These are phyloP conservation scores for Lepiota brunneoincarnata DNA, from an alignment of 768 basidiomycete genomes.

Conservation along the genomic window DNA sequence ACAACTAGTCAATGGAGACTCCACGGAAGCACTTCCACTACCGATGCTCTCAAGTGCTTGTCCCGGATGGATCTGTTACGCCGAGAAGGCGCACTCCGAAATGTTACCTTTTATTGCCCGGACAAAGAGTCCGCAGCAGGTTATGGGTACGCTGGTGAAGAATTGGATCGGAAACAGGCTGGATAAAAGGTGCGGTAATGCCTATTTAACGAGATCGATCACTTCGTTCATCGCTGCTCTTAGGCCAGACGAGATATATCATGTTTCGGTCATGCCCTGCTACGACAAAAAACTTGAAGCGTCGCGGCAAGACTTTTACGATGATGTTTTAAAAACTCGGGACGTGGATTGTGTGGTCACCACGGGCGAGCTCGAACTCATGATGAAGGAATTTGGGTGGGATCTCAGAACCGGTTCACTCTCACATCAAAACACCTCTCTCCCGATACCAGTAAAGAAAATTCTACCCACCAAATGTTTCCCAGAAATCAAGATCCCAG, in stretches of 20 bases:
- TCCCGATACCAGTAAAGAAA: not conserved
- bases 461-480: slow-evolving; percentile 12
- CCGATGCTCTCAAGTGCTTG: slow-evolving; percentile 97
- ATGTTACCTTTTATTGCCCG: slow-evolving; percentile 87
- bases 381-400: slow-evolving; percentile 82
- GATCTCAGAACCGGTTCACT: slow-evolving; percentile 61
- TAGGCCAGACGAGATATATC: slow-evolving; percentile 88
- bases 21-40: slow-evolving; percentile 27
- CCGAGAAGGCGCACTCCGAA: slow-evolving; percentile 94
- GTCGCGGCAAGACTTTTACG: slow-evolving; percentile 90
- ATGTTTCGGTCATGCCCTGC: slow-evolving; percentile 98
- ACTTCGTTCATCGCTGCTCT: slow-evolving; percentile 5
- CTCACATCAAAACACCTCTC: slow-evolving; percentile 21
- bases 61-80: slow-evolving; percentile 99
- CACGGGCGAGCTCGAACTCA: slow-evolving; percentile 86
- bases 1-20: slow-evolving; percentile 20
- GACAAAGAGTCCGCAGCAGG: slow-evolving; percentile 91
- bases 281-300: slow-evolving; percentile 99
- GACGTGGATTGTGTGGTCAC: slow-evolving; percentile 98
- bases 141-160: slow-evolving; percentile 94
- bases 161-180: slow-evolving; percentile 73
- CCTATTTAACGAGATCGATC: slow-evolving; percentile 2
- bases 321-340: slow-evolving; percentile 73
- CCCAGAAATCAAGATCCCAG: slow-evolving; percentile 47
- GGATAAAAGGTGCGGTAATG: slow-evolving; percentile 59